Conservation (phyloP, 768 basidiomycete genomes). For the Mycena venus region DNA sequence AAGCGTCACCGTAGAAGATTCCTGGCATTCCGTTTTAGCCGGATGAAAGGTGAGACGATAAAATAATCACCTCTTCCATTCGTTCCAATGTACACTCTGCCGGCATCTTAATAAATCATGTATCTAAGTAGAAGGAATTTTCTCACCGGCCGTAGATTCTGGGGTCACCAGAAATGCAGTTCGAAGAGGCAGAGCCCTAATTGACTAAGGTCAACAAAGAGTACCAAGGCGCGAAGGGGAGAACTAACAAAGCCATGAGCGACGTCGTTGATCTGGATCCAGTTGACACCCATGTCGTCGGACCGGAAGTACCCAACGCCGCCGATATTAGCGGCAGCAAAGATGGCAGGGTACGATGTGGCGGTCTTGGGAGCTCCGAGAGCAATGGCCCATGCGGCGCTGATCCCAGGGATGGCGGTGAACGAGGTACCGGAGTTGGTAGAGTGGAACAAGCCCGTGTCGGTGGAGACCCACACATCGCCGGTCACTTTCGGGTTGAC, state of each 20-base stretch:
- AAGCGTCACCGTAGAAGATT: slow-evolving; percentile 63
- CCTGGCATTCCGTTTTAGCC: neutral
- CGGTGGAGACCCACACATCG: slow-evolving; percentile 76
- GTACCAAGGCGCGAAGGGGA: neutral
- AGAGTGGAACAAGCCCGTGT: slow-evolving; percentile 69
- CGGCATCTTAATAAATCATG: neutral
- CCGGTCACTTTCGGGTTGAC: slow-evolving; percentile 68
- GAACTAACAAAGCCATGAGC: slow-evolving; percentile 60
- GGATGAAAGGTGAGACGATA: neutral
- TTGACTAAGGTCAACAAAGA: neutral
- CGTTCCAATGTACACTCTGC: slow-evolving; percentile 71
- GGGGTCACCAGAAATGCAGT: slow-evolving; percentile 65
- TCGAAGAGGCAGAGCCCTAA: slow-evolving; percentile 58
- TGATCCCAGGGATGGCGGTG: slow-evolving; percentile 59
- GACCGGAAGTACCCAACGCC: slow-evolving; percentile 68
- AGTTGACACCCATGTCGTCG: slow-evolving; percentile 67
- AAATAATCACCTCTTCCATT: slow-evolving; percentile 62
- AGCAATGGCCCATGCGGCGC: slow-evolving; percentile 69
- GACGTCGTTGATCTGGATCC: slow-evolving; percentile 72
- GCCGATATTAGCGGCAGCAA: slow-evolving; percentile 66
- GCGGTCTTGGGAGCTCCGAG: slow-evolving; percentile 64
- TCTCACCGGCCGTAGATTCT: slow-evolving; percentile 68
- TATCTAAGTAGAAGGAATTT: neutral
- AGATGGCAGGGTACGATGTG: slow-evolving; percentile 68
- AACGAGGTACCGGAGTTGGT: slow-evolving; percentile 65